Evolutionary conservation across 305 asterid species (phyloP).

Genomic region (Solanum chacoense): DNA sequence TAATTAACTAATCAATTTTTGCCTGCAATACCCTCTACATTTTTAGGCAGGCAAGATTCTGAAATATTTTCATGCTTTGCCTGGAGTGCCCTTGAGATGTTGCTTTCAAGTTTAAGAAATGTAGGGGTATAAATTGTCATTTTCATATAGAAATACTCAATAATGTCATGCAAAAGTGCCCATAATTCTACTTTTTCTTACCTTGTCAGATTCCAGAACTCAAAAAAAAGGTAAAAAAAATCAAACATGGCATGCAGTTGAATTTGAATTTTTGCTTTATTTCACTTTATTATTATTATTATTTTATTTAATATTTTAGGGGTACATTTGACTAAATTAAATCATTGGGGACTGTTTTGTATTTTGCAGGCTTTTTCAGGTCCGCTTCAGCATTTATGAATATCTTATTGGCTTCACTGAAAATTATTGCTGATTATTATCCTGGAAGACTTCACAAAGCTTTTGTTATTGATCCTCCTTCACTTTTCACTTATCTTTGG

Average conservation of each 20-base stretch:
- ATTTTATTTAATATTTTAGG: conserved; percentile 7
- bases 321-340: conserved; percentile 10
- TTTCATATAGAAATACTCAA: conserved; percentile 2
- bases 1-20: conserved; percentile 16
- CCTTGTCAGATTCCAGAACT: conserved; percentile 28
- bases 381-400: conserved; percentile 93
- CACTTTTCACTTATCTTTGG: conserved; percentile 83
- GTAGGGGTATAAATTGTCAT: conserved; percentile 29
- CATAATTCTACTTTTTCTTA: conserved; percentile 26
- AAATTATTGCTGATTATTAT: conserved; percentile 65
- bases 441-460: conserved; percentile 72
- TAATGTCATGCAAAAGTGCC: conserved; percentile 29
- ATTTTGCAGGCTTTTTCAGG: conserved; percentile 74
- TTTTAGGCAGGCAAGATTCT: conserved; percentile 2
- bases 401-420: conserved; percentile 58
- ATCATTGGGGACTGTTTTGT: conserved; percentile 14
- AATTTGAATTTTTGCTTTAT: conserved; percentile 29
- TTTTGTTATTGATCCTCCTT: conserved; percentile 85
- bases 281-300: background rate
- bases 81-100: conserved; percentile 58
- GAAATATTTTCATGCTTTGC: conserved; percentile 31
- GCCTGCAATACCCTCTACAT: background rate
- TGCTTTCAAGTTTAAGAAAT: conserved; percentile 20
- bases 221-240: background rate
- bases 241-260: conserved; percentile 10